phyloP scores from a whole-genome alignment of 768 basidiomycete species.

The Holtermanniella nyarrowii region DNA sequence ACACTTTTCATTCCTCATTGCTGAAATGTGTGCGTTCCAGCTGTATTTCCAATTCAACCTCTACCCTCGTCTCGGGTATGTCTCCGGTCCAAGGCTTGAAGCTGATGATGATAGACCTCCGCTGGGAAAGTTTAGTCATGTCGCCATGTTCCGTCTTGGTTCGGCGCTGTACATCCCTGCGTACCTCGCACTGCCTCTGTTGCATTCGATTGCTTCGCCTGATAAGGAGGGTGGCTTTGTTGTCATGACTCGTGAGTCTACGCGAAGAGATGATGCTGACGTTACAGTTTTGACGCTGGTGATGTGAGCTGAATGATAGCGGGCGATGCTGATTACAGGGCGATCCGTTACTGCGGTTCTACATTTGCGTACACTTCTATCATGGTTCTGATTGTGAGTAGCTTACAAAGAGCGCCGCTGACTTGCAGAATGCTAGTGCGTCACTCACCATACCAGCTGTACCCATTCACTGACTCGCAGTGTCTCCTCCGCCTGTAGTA shows the following conservation, averaged over 20 bases:
- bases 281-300: constrained; percentile 58
- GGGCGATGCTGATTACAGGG: constrained; percentile 46
- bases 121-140: constrained; percentile 39
- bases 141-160: constrained; percentile 42
- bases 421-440: constrained; percentile 8
- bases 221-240: constrained; percentile 61
- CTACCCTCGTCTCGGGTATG: constrained; percentile 39
- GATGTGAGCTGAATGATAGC: constrained; percentile 53
- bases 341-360: constrained; percentile 73
- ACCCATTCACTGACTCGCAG: constrained; percentile 43
- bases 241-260: constrained; percentile 54
- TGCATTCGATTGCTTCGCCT: constrained; percentile 58
- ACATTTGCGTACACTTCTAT: constrained; percentile 87
- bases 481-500: constrained; percentile 81
- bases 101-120: constrained; percentile 26
- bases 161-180: constrained; percentile 78
- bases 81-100: background rate
- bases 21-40: constrained; percentile 87
- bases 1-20: constrained; percentile 76
- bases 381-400: constrained; percentile 56
- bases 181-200: constrained; percentile 68
- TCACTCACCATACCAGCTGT: too few species aligned
- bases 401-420: constrained; percentile 28
- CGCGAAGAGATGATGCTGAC: constrained; percentile 3
- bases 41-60: constrained; percentile 61